These are phyloP conservation scores for Diplotaxis tenuifolia DNA, from an alignment of 345 rosid species.

Conservation along the genomic window DNA sequence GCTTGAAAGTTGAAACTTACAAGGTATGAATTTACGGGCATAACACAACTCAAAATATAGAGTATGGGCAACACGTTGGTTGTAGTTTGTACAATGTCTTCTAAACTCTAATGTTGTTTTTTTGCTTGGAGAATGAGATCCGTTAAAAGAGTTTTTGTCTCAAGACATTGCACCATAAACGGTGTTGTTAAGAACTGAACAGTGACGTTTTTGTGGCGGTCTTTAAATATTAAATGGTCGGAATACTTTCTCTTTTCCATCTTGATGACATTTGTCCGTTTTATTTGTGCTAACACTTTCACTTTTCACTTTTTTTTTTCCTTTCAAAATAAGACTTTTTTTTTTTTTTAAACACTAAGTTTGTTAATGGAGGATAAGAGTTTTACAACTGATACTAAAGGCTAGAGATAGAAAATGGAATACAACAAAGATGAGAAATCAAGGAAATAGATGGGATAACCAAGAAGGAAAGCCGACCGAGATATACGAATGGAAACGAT, in stretches of 20 bases:
- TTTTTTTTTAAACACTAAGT: too few species aligned
- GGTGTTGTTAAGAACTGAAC: neutral
- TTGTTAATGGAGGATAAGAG: too few species aligned
- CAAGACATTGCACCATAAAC: slow-evolving; percentile 2
- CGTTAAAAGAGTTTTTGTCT: neutral
- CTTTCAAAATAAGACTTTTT: too few species aligned
- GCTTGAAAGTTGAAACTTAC: slow-evolving; percentile 22
- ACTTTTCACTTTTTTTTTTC: too few species aligned
- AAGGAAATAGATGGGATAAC: too few species aligned
- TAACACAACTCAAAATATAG: slow-evolving; percentile 10
- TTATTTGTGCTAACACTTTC: neutral
- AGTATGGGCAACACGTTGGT: neutral
- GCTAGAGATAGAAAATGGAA: too few species aligned
- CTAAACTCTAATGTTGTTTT: neutral
- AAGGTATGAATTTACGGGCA: slow-evolving; percentile 3
- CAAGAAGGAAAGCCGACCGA: too few species aligned
- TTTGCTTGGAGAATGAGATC: neutral
- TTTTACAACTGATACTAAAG: too few species aligned
- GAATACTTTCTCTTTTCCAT: neutral
- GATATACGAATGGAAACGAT: too few species aligned
- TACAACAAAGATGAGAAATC: too few species aligned
- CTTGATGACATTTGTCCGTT: neutral
- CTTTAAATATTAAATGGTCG: slow-evolving; percentile 1
- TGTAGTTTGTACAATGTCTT: slow-evolving; percentile 6
- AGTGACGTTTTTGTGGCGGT: neutral